A percentile compares a stretch with the other conserved stretches of the same genome.
Conservation (phyloP, 345 rosid genomes). For the Cardamine chenopodiifolia region DNA sequence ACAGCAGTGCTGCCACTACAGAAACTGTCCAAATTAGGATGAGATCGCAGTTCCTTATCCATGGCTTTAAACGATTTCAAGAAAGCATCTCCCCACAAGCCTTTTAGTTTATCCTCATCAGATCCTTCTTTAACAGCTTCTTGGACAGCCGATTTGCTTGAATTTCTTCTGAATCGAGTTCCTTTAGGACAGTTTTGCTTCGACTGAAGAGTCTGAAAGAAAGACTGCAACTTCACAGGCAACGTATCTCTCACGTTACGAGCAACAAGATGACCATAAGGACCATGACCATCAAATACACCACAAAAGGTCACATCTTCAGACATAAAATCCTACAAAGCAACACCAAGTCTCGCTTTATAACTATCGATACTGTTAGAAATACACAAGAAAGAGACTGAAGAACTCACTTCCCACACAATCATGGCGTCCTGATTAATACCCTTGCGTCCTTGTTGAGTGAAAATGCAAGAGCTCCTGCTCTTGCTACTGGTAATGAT, state of each 20-base stretch:
- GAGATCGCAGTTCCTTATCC: conserved; percentile 92
- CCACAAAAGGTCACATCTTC: conserved; percentile 95
- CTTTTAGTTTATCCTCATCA: conserved; percentile 58
- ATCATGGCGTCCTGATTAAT: conserved; percentile 98
- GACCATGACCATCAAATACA: conserved; percentile 98
- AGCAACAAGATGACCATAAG: conserved; percentile 96
- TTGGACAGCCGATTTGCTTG: conserved; percentile 55
- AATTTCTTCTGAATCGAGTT: conserved; percentile 55
- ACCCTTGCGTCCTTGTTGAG: conserved; percentile 99
- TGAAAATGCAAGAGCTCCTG: conserved; percentile 83
- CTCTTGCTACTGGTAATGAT: conserved; percentile 80
- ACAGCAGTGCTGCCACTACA: conserved; percentile 99
- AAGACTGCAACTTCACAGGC: conserved; percentile 76
- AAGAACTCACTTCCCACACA: conserved; percentile 92
- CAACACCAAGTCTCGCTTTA: background rate
- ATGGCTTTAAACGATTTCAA: conserved; percentile 88
- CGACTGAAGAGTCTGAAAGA: conserved; percentile 53
- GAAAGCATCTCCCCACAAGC: conserved; percentile 86
- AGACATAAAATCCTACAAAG: conserved; percentile 57
- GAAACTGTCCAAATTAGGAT: conserved; percentile 92
- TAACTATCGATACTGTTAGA: conserved; percentile 2
- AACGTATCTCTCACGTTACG: conserved; percentile 90
- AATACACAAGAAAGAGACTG: conserved; percentile 18
- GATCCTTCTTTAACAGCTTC: conserved; percentile 61
- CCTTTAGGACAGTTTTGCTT: conserved; percentile 63